Evolutionary conservation across 768 basidiomycete species (phyloP).

Genomic region (Wakefieldia striispora): DNA sequence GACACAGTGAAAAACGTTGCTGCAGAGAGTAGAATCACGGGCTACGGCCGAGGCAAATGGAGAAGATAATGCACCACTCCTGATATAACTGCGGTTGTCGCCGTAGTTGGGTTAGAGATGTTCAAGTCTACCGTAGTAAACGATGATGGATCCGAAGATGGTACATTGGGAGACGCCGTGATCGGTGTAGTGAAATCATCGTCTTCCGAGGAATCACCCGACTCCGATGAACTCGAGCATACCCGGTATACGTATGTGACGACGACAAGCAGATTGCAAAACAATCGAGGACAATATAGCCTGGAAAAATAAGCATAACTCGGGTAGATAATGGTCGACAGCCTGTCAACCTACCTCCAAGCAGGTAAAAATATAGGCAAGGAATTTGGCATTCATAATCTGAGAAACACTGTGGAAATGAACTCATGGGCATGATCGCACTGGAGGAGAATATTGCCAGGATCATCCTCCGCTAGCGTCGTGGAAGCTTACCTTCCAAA

Average conservation of each 20-base stretch:
- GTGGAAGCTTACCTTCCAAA: conserved; percentile 16
- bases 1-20: too few relatives aligned
- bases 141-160: background rate
- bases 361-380: background rate
- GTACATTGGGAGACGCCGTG: too few relatives aligned
- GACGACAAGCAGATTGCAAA: conserved; percentile 10
- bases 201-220: conserved; percentile 1
- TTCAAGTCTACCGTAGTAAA: background rate
- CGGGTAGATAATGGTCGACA: background rate
- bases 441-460: conserved; percentile 6
- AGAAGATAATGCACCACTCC: background rate
- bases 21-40: background rate
- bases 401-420: conserved; percentile 4
- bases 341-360: conserved; percentile 4
- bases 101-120: background rate
- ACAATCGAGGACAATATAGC: background rate
- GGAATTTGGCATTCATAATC: background rate
- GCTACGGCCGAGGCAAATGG: background rate
- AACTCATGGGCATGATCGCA: conserved; percentile 12
- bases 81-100: background rate
- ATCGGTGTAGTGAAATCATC: conserved; percentile 9
- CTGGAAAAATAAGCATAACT: background rate
- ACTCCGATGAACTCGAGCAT: background rate
- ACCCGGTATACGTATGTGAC: conserved; percentile 4
- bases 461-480: conserved; percentile 16